Conservation (phyloP, 805 yeast species). For the Myxozyma monticola region DNA sequence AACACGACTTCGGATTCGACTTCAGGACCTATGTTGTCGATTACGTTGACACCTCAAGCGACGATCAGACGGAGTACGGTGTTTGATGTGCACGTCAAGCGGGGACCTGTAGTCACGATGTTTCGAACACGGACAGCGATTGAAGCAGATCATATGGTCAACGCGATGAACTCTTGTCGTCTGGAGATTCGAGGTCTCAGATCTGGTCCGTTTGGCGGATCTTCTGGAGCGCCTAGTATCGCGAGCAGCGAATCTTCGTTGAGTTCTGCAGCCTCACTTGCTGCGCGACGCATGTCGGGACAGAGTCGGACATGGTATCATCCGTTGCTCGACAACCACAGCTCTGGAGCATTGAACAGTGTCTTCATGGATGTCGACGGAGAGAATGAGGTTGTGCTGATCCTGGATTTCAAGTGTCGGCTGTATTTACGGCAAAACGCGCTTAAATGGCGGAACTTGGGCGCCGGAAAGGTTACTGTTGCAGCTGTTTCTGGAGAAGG, state of each 20-base stretch:
- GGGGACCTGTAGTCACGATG: conserved; percentile 24
- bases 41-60: conserved; percentile 17
- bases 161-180: conserved; percentile 28
- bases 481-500: conserved; percentile 1
- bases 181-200: conserved; percentile 10
- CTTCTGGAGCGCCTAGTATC: conserved; percentile 16
- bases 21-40: conserved; percentile 17
- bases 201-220: conserved; percentile 16
- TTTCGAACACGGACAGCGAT: conserved; percentile 29
- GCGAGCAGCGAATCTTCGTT: conserved; percentile 23
- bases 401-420: conserved; percentile 26
- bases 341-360: neutral
- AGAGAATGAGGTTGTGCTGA: conserved; percentile 8
- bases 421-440: conserved; percentile 27
- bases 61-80: conserved; percentile 30
- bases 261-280: conserved; percentile 1
- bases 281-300: neutral
- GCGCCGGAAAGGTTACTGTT: conserved; percentile 26
- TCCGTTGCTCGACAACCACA: conserved; percentile 9
- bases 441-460: conserved; percentile 32
- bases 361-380: conserved; percentile 1
- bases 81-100: conserved; percentile 31
- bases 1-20: neutral
- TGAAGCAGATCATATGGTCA: conserved; percentile 32
- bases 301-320: conserved; percentile 9